Evolutionary conservation across 805 yeast genomes (phyloP), one percentile per base, ranked within the genome.

Genomic region (Yamadazyma takamatsuzukensis): DNA sequence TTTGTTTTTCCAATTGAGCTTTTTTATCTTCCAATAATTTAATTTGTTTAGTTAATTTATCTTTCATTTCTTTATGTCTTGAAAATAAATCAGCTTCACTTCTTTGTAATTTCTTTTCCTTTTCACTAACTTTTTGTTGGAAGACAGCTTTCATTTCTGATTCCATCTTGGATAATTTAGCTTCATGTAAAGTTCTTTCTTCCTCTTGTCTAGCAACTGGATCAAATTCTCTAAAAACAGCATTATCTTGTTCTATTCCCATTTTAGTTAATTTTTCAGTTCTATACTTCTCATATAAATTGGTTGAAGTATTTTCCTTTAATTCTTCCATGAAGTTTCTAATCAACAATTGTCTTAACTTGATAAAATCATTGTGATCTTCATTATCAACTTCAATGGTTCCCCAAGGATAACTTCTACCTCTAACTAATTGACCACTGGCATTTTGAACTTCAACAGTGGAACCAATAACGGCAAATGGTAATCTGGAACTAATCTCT

Each of bases 391-490:
- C 89, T 64, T 93, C 97, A 50, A 93, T 83, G 15, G 83, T 72
- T 46, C 97, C 97, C 98, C 98, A 93, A 41, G 97, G 97, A 59
- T 90, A 90, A 41, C 76, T 68, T 64, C 98, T 83, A 47, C 96
- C 97, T 60, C 97, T 79, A 27, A 89, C 94, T 27, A 56, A 45
- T 56, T 85, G 74, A 25, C 96, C 96, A 53, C 84, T 93, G 26
- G 72, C 56, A 25, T 71, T 64, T 47, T 79, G 79, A 21, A 83
- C 80, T 42, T 77, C 78, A 38, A 67, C 64, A 15, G 93, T 84
- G 15, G 97, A 86, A 15, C 97, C 98, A 33, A 93, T 84, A 44
- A 93, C 81, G 12, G 98, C 97, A 64, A 86, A 90, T 29, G 99
- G 99, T 41, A 86, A 71, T 49, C 72, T 76, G 30, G 74, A 64